Percentiles rank a stretch among this genome's conserved stretches.
Conservation (phyloP, 1,139 yeast genomes). For the Candida pseudocylindracea region DNA sequence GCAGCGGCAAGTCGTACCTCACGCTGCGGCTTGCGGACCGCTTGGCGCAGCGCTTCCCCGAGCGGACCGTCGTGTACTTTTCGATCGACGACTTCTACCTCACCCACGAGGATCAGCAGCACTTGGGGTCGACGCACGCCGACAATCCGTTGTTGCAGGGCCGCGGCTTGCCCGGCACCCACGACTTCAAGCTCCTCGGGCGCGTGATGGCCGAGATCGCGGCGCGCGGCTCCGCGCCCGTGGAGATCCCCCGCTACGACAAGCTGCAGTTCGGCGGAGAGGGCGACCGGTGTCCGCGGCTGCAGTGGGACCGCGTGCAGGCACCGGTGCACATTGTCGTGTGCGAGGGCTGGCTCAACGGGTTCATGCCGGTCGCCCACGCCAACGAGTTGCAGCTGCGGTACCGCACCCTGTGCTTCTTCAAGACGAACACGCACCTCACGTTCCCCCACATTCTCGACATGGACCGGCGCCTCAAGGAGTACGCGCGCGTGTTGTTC, state of each 20-base stretch:
- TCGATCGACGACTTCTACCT: conserved; percentile 81
- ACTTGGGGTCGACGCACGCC: conserved; percentile 2
- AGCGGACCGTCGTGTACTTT: conserved; percentile 25
- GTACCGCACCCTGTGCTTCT: conserved; percentile 4
- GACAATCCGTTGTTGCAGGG: conserved; percentile 44
- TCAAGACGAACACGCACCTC: conserved; percentile 4
- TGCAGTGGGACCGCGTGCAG: conserved; percentile 14
- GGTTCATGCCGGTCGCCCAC: conserved; percentile 26
- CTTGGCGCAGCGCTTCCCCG: conserved; percentile 14
- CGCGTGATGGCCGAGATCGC: conserved; percentile 6
- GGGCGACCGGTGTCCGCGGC: conserved; percentile 42
- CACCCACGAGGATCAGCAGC: conserved; percentile 32
- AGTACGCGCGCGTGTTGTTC: conserved; percentile 34
- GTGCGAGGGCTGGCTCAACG: conserved; percentile 92
- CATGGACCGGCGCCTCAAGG: conserved; percentile 24
- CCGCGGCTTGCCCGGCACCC: conserved; percentile 90
- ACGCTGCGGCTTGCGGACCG: conserved; percentile 19
- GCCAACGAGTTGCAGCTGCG: conserved; percentile 2
- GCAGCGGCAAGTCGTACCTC: conserved; percentile 71
- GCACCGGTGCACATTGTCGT: conserved; percentile 30
- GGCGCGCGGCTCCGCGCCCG: conserved; percentile 4
- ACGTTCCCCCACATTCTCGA: conserved; percentile 11
- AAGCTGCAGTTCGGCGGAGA: conserved; percentile 51
- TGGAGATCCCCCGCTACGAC: conserved; percentile 50
- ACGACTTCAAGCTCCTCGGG: conserved; percentile 32